Base-by-base conservation (phyloP, 345 rosid species). In the Citrus trifoliata region DNA sequence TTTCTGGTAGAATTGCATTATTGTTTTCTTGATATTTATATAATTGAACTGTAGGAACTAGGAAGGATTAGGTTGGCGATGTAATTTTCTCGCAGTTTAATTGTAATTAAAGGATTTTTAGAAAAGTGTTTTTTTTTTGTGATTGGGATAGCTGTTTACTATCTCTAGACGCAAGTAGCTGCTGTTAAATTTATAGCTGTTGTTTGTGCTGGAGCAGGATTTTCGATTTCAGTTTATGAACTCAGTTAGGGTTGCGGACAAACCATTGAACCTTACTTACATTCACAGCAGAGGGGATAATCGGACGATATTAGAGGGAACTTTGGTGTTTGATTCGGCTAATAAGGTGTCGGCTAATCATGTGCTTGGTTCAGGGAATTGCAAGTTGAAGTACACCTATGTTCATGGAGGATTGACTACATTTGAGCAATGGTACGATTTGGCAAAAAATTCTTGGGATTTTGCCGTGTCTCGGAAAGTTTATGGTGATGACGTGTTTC, bases 171-270 rank as follows among this genome's bases (percentile, higher is more conserved):
- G 32, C 35, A 8, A 5, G 3, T 37, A 16, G 5, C n/a, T 66
- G 19, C 16, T 64, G 7, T 75, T 51, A 69, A 48, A 61, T 21
- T 27, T 80, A 66, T 59, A 14, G 30, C 28, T 73, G 28, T 46
- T 53, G 4, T 2, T 24, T 67, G 67, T 14, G 40, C 71, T 72
- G 16, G 64, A 70, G 78, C 88, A 93, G 98, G 98, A 95, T 82
- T 87, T 92, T 68, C 86, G 93, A 84, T 95, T 95, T 83, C 98
- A 92, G 92, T 95, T 95, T 76, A 95, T 95, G 98, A 95, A 91
- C 88, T 82, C 88, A 0, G 83, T 91, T 37, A 89, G 72, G 80
- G 79, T 93, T 77, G 94, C 78, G 5, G 92, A 95, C 79, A 95
- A 93, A 82, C 94, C 94, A 10, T 86, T 95, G 93, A 91, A 91